A percentile compares a stretch with the other conserved stretches of the same genome.
Conservation (phyloP, 2,329 filamentous ascomycete species). For the Emergomyces pasteurianus region DNA sequence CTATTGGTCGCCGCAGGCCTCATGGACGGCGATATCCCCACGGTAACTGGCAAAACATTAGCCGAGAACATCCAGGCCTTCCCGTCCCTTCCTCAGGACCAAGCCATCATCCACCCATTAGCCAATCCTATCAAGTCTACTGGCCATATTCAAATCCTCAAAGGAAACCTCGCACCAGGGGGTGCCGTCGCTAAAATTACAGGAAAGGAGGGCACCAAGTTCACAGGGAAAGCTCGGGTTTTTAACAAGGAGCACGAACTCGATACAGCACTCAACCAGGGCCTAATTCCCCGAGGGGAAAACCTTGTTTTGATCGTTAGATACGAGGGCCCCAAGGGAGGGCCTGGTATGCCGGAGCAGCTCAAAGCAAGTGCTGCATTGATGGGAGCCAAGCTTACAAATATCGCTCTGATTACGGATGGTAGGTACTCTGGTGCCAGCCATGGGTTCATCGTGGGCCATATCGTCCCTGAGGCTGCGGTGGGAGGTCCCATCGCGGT, state of each 20-base stretch:
- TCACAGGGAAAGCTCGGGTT: conserved; percentile 68
- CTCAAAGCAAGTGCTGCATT: conserved; percentile 78
- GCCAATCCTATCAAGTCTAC: conserved; percentile 73
- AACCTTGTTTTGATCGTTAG: conserved; percentile 83
- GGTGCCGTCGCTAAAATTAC: conserved; percentile 95
- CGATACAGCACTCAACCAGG: conserved; percentile 58
- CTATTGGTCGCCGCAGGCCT: conserved; percentile 64
- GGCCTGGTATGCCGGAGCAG: conserved; percentile 90
- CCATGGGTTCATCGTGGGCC: conserved; percentile 88
- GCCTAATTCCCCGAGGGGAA: conserved; percentile 59
- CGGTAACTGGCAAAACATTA: conserved; percentile 73
- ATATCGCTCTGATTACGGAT: conserved; percentile 85
- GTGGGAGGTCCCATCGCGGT: conserved; percentile 76
- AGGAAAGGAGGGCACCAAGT: conserved; percentile 77
- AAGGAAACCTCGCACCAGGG: conserved; percentile 75
- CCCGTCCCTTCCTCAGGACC: conserved; percentile 64
- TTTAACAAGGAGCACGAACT: conserved; percentile 79
- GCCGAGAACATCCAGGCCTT: conserved; percentile 68
- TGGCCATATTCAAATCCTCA: conserved; percentile 79
- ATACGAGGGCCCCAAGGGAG: conserved; percentile 87
- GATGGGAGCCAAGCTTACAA: conserved; percentile 80
- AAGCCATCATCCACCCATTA: conserved; percentile 71
- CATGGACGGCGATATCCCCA: conserved; percentile 65
- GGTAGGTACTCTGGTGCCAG: conserved; percentile 58
- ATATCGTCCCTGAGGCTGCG: conserved; percentile 79